Percentiles rank a stretch among this genome's conserved stretches.
These are phyloP conservation scores for Borovskyia barvae DNA, from an alignment of 208 protist genomes.

Conservation along the genomic window DNA sequence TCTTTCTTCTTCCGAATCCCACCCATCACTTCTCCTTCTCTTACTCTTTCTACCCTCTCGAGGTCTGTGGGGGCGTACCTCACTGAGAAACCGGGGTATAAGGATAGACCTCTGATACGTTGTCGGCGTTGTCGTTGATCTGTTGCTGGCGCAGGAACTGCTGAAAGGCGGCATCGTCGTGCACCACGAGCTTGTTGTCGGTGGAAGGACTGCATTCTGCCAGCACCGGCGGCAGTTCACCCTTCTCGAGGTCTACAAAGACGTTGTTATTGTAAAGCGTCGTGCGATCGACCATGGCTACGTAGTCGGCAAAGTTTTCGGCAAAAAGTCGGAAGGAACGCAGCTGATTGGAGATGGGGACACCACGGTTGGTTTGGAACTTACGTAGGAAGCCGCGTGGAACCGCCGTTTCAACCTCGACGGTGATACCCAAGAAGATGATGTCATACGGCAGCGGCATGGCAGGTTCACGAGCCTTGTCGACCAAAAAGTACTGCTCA, in stretches of 20 bases:
- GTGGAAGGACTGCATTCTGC: slow-evolving; percentile 45
- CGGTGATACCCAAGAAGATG: slow-evolving; percentile 77
- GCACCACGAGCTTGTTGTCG: slow-evolving; percentile 30
- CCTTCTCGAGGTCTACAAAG: slow-evolving; percentile 74
- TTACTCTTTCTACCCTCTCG: too few species aligned
- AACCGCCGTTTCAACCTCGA: slow-evolving; percentile 83
- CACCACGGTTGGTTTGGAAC: slow-evolving; percentile 75
- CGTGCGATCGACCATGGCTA: slow-evolving; percentile 49
- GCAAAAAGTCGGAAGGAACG: slow-evolving; percentile 87
- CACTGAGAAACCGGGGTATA: background rate
- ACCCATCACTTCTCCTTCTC: too few species aligned
- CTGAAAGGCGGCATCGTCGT: slow-evolving; percentile 67
- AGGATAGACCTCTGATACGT: slow-evolving; percentile 56
- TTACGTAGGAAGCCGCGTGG: slow-evolving; percentile 83
- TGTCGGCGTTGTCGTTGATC: slow-evolving; percentile 72
- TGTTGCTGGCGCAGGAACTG: slow-evolving; percentile 63
- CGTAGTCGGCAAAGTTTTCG: slow-evolving; percentile 75
- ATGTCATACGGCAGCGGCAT: slow-evolving; percentile 70
- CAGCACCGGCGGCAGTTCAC: slow-evolving; percentile 74
- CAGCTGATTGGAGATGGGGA: slow-evolving; percentile 77
- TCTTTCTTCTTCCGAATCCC: too few species aligned
- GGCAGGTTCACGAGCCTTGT: slow-evolving; percentile 28
- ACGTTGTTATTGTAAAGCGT: slow-evolving; percentile 90
- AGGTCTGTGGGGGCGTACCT: too few species aligned
- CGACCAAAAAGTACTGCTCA: slow-evolving; percentile 71